Evolutionary conservation across 2,329 filamentous ascomycete species (phyloP).

Genomic region (Ambrosiella beaveri): DNA sequence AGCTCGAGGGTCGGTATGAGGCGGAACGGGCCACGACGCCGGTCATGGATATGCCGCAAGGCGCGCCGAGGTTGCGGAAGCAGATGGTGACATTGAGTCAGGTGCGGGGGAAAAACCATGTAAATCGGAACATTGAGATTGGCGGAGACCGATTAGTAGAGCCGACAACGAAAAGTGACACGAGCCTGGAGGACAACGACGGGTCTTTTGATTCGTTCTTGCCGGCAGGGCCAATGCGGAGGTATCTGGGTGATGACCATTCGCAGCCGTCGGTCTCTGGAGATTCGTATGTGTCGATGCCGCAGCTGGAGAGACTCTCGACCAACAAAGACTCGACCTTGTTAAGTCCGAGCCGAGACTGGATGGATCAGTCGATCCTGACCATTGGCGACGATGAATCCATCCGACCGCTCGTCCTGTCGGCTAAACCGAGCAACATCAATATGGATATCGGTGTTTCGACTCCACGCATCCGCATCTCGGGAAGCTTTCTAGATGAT

Average conservation of each 20-base stretch:
- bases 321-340: slow-evolving; percentile 16
- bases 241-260: background rate
- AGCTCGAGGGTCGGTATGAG: slow-evolving; percentile 75
- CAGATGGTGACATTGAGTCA: slow-evolving; percentile 9
- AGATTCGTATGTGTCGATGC: slow-evolving; percentile 58
- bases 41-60: background rate
- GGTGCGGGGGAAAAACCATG: slow-evolving; percentile 22
- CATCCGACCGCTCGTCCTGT: slow-evolving; percentile 29
- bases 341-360: slow-evolving; percentile 26
- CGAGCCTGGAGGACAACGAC: background rate
- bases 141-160: slow-evolving; percentile 23
- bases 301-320: slow-evolving; percentile 53
- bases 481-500: slow-evolving; percentile 32
- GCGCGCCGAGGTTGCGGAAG: slow-evolving; percentile 8
- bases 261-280: slow-evolving; percentile 28
- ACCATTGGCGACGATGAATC: slow-evolving; percentile 6
- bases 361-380: slow-evolving; percentile 36
- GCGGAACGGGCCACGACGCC: slow-evolving; percentile 19
- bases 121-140: slow-evolving; percentile 26
- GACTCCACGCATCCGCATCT: slow-evolving; percentile 16
- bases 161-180: slow-evolving; percentile 11
- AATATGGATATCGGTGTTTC: slow-evolving; percentile 25
- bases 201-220: slow-evolving; percentile 10
- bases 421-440: slow-evolving; percentile 33
- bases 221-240: slow-evolving; percentile 19